Conservation (phyloP, 2,329 filamentous ascomycete genomes). For the Colletotrichum orbiculare region DNA sequence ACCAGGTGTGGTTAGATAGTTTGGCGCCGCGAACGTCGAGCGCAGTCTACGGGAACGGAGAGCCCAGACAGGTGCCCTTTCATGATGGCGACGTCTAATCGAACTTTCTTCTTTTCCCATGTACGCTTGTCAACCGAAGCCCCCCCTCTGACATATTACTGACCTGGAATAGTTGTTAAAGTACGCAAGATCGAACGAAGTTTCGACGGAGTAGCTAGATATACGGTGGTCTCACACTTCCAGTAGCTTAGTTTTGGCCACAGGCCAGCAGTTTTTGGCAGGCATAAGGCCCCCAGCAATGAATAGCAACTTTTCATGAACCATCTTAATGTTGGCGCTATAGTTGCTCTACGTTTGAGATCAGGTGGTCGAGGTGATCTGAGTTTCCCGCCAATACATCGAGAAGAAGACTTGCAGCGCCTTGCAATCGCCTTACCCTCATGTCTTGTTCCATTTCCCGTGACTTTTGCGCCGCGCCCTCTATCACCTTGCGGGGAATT, state of each 20-base stretch:
- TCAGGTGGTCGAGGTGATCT: conserved; percentile 63
- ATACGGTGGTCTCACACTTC: conserved; percentile 8
- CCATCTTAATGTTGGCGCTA: conserved; percentile 43
- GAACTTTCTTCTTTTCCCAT: conserved; percentile 7
- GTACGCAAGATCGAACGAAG: conserved; percentile 12
- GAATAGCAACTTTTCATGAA: conserved; percentile 18
- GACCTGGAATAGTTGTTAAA: conserved; percentile 24
- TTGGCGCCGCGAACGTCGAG: no score
- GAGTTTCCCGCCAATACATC: conserved; percentile 51
- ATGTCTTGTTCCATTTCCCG: conserved; percentile 81
- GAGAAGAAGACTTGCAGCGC: conserved; percentile 55
- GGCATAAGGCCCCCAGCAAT: conserved; percentile 6
- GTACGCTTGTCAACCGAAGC: not conserved
- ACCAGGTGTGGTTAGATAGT: no score
- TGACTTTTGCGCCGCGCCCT: conserved; percentile 83
- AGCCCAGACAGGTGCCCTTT: no score
- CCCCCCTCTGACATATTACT: not conserved
- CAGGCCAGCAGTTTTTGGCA: not conserved
- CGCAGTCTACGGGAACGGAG: no score
- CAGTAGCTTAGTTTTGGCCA: conserved; percentile 15
- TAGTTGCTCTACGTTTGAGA: conserved; percentile 69
- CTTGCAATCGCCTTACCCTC: conserved; percentile 69
- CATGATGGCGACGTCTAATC: no score
- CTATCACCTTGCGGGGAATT: conserved; percentile 80
- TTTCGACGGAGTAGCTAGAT: conserved; percentile 15